Conservation (phyloP, 306 rosid genomes). For the Vigna trinervia region DNA sequence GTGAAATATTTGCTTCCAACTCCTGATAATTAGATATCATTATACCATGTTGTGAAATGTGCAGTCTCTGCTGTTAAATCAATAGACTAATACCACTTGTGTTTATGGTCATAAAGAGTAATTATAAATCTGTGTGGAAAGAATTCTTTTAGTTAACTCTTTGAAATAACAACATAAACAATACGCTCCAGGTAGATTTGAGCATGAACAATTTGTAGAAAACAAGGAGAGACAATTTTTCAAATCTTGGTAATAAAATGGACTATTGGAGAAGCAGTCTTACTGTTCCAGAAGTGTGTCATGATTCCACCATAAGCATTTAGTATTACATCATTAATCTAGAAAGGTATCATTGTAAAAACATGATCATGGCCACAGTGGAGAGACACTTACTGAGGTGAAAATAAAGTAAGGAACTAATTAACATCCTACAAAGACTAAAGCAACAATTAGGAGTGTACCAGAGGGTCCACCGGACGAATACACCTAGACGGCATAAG, state of each 20-base stretch:
- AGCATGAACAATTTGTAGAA: neutral
- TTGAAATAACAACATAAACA: neutral
- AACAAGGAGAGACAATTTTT: neutral
- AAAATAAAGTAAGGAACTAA: neutral
- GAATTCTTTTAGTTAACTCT: neutral
- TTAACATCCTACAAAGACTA: slow-evolving; percentile 7
- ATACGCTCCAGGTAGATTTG: neutral
- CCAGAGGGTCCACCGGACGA: too few species aligned
- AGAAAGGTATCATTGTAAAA: slow-evolving; percentile 4
- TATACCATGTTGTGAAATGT: neutral
- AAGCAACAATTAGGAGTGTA: neutral
- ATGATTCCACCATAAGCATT: neutral
- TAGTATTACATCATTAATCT: neutral
- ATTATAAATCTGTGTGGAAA: neutral
- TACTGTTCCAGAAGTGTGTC: neutral
- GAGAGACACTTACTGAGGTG: neutral
- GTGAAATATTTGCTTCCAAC: slow-evolving; percentile 6
- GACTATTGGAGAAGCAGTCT: neutral
- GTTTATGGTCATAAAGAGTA: neutral
- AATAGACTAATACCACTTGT: neutral
- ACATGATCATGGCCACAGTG: slow-evolving; percentile 27
- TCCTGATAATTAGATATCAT: neutral
- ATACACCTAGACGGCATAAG: too few species aligned
- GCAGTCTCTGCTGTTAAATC: neutral
- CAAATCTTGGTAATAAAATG: neutral